Percentiles rank a stretch among this genome's conserved stretches.
phyloP scores from a whole-genome alignment of 176 grass and related monocot species.

The Raddia guianensis region DNA sequence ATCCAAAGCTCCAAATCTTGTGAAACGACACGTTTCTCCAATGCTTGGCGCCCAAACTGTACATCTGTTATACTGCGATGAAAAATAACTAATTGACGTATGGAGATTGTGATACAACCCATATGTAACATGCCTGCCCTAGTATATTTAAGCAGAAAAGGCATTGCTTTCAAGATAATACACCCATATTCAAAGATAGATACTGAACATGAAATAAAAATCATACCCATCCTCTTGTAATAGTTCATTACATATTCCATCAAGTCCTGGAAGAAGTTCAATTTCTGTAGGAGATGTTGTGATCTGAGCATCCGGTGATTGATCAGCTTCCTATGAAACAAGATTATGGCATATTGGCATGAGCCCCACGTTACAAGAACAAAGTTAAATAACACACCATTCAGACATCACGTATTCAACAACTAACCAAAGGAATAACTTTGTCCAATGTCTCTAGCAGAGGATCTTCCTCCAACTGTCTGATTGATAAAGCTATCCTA shows the following conservation, averaged over 20 bases:
- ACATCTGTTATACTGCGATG: constrained; percentile 77
- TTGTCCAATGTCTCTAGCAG: constrained; percentile 87
- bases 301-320: constrained; percentile 37
- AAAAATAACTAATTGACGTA: constrained; percentile 22
- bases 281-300: constrained; percentile 49
- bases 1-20: constrained; percentile 98
- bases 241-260: constrained; percentile 89
- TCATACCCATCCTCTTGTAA: constrained; percentile 89
- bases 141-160: neutral
- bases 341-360: neutral
- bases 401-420: neutral
- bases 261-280: constrained; percentile 86
- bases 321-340: constrained; percentile 54
- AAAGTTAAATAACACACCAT: neutral
- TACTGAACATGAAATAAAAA: constrained; percentile 6
- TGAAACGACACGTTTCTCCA: constrained; percentile 94
- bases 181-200: neutral
- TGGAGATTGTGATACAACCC: neutral
- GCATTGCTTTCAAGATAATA: neutral
- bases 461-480: constrained; percentile 93
- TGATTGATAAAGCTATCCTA: constrained; percentile 90
- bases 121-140: neutral
- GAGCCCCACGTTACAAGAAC: neutral
- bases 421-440: constrained; percentile 78
- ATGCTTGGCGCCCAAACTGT: constrained; percentile 71